Evolutionary conservation across 441 rosid genomes (phyloP).

Genomic region (Hypseocharis bilobata): DNA sequence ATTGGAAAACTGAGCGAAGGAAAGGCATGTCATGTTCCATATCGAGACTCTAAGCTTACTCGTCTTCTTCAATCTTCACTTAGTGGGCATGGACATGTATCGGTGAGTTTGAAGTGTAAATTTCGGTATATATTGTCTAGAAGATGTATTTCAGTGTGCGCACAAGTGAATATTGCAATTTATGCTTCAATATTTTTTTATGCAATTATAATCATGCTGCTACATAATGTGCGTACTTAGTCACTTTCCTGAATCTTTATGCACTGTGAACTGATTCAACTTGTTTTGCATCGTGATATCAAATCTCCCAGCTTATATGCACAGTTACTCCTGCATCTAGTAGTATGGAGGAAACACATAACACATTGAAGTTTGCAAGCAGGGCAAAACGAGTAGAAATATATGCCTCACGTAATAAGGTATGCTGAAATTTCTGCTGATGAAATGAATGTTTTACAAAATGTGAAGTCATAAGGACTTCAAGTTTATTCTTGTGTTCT

Average conservation of each 20-base stretch:
- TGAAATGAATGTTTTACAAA: not conserved
- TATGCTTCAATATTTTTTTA: not conserved
- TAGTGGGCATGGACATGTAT: conserved; percentile 96
- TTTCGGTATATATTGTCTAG: too few species aligned
- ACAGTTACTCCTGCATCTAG: conserved; percentile 98
- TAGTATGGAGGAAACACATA: conserved; percentile 94
- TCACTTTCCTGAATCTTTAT: not conserved
- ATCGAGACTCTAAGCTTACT: conserved; percentile 95
- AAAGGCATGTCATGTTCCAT: conserved; percentile 95
- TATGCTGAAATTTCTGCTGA: conserved; percentile 24
- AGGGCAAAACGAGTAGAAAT: conserved; percentile 97
- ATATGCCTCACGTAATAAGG: conserved; percentile 94
- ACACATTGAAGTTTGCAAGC: conserved; percentile 94
- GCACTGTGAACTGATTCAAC: conserved; percentile 4
- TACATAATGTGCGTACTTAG: not conserved
- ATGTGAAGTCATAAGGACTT: conserved; percentile 1
- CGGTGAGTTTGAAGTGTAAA: conserved; percentile 49
- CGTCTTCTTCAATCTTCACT: conserved; percentile 96
- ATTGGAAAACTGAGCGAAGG: conserved; percentile 98
- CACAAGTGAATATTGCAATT: not conserved
- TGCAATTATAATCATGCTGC: too few species aligned
- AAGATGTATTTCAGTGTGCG: not conserved
- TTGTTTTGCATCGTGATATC: conserved; percentile 15
- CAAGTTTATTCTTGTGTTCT: conserved; percentile 14
- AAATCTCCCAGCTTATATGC: conserved; percentile 72